Percentiles rank a stretch among this genome's conserved stretches.
phyloP scores from a whole-genome alignment of 2,329 filamentous ascomycete genomes.

The Ophiostoma ulmi region DNA sequence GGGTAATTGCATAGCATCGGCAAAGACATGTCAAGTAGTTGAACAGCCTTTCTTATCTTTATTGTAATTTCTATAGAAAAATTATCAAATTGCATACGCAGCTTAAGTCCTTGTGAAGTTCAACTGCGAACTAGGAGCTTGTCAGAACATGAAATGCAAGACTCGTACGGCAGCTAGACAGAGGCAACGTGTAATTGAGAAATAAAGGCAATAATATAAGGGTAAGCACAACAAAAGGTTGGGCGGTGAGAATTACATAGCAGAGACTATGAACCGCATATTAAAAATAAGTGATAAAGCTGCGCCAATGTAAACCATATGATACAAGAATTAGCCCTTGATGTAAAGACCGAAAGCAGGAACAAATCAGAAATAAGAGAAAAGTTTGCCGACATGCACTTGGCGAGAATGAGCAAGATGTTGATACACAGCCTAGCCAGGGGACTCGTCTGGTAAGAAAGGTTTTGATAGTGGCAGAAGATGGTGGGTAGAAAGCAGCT shows the following conservation, averaged over 20 bases:
- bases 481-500: neutral
- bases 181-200: neutral
- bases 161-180: neutral
- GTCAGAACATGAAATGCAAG: neutral
- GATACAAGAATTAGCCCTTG: neutral
- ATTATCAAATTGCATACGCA: neutral
- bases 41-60: neutral
- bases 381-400: neutral
- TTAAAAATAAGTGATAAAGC: neutral
- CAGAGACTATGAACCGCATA: neutral
- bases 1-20: neutral
- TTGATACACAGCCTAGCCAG: neutral
- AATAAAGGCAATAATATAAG: neutral
- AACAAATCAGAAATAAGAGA: neutral
- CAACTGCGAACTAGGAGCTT: too few relatives aligned
- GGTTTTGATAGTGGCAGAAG: neutral
- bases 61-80: neutral
- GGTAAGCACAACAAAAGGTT: neutral
- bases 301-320: neutral
- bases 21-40: neutral
- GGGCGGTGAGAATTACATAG: neutral
- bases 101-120: too few relatives aligned
- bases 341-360: neutral
- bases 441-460: neutral
- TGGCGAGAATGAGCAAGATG: neutral